Percentiles rank a stretch among this genome's conserved stretches.
Evolutionary conservation across 176 grass and related monocot species (phyloP).

Genomic region (Bromus sterilis): DNA sequence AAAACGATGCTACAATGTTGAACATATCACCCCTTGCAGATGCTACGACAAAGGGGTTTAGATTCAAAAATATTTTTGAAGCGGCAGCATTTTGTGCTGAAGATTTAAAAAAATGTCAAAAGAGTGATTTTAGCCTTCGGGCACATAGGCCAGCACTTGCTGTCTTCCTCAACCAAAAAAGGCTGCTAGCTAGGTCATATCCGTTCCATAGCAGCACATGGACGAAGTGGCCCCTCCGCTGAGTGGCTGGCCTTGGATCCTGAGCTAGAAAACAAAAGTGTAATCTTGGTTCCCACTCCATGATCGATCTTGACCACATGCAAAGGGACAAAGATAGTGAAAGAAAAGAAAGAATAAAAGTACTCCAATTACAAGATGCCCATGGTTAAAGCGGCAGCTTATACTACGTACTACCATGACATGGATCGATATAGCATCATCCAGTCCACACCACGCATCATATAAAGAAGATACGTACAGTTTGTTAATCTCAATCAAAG

Average conservation of each 20-base stretch:
- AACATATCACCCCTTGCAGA: too few relatives aligned
- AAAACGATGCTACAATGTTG: too few relatives aligned
- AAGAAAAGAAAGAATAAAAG: neutral
- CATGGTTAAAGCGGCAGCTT: neutral
- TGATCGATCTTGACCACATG: conserved; percentile 17
- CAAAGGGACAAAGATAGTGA: neutral
- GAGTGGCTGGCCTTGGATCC: neutral
- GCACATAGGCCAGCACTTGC: too few relatives aligned
- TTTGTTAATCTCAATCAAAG: neutral
- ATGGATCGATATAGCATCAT: neutral
- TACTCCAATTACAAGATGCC: neutral
- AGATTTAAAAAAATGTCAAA: too few relatives aligned
- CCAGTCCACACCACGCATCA: neutral
- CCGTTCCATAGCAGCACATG: neutral
- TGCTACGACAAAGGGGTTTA: too few relatives aligned
- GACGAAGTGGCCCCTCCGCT: neutral
- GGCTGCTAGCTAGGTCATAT: neutral
- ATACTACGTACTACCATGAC: too few relatives aligned
- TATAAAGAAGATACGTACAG: neutral
- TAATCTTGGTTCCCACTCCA: conserved; percentile 8
- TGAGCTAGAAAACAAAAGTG: conserved; percentile 8
- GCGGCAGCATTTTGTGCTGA: too few relatives aligned
- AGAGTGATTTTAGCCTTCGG: too few relatives aligned
- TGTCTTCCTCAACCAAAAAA: neutral
- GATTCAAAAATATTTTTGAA: too few relatives aligned